Evolutionary conservation across 345 rosid species (phyloP).

Genomic region (Diplotaxis tenuifolia): DNA sequence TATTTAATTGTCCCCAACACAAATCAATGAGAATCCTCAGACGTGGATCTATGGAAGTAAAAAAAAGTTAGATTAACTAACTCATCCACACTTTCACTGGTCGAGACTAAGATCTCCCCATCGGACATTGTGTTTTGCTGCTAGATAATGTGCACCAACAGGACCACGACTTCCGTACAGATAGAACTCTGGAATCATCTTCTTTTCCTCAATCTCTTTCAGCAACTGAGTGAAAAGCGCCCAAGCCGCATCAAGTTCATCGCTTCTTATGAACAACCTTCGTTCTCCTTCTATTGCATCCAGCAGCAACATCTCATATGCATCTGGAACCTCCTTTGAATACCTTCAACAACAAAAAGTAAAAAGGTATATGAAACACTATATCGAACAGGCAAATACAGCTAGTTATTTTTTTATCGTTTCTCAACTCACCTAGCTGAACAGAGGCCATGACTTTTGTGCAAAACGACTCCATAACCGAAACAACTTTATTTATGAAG

Average conservation of each 20-base stretch:
- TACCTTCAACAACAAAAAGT: constrained; percentile 47
- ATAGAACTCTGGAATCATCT: constrained; percentile 69
- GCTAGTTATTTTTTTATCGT: background rate
- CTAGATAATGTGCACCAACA: constrained; percentile 95
- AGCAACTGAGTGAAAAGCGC: constrained; percentile 77
- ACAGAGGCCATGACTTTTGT: too few species aligned
- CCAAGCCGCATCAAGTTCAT: constrained; percentile 98
- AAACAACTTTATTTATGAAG: too few species aligned
- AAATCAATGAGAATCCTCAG: constrained; percentile 1
- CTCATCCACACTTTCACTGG: constrained; percentile 43
- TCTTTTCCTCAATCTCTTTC: constrained; percentile 78
- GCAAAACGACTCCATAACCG: too few species aligned
- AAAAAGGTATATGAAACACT: constrained; percentile 1
- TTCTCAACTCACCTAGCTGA: constrained; percentile 53
- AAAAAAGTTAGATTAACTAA: too few species aligned
- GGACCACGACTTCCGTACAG: constrained; percentile 97
- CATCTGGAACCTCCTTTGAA: constrained; percentile 94
- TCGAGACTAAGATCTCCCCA: constrained; percentile 84
- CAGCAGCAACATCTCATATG: constrained; percentile 91
- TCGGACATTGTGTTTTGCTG: constrained; percentile 83
- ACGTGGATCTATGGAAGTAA: constrained; percentile 19
- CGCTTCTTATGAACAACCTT: constrained; percentile 90
- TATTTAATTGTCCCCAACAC: background rate
- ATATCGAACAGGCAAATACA: background rate
- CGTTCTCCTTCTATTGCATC: constrained; percentile 97